Evolutionary conservation across 1,139 yeast species (phyloP), one percentile per base, ranked within the genome.

Genomic region (Suhomyces yuchorum): DNA sequence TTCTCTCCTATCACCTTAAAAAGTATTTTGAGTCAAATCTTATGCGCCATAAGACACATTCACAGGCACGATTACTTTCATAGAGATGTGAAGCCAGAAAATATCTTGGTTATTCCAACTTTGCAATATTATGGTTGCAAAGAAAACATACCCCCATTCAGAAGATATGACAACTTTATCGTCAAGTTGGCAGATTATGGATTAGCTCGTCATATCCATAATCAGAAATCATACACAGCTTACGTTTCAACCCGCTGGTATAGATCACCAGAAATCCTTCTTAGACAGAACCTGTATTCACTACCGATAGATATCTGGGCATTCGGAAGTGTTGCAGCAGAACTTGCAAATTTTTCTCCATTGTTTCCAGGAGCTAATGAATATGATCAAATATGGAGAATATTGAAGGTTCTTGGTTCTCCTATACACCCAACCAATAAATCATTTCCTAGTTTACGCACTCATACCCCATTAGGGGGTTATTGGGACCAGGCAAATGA

Each of bases 221-320:
- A 81, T 58, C 61, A 62, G 26, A 77, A 75, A 46, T 81, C 83
- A 0, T 88, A 80, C 61, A 85, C 96, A 0, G 81, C 87, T 0
- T 93, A 93, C 59, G 95, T 93, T 7, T 87, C 97, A 0, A 93
- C 98, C 0, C 78, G 99, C 58, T 93, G 98, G 98, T 93, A 93
- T 64, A 75, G 99, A 51, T 85, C 97, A 0, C 99, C 99, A 0
- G 99, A 93, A 66, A 86, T 93, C 39, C 73, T 93, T 39, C 72
- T 93, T 49, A 77, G 93, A 52, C 80, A 81, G 53, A 77, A 77
- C 8, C 68, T 68, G 56, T 90, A 93, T 63, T 81, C 93, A 0
- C 78, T 73, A 44, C 91, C 96, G 0, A 81, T 90, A 37, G 99
- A 93, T 70, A 80, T 92, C 37, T 93, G 98, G 98, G 96, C 98